Evolutionary conservation across 768 basidiomycete genomes (phyloP), one percentile per base, ranked within the genome.

Genomic region (Hortiboletus flavorubellus): DNA sequence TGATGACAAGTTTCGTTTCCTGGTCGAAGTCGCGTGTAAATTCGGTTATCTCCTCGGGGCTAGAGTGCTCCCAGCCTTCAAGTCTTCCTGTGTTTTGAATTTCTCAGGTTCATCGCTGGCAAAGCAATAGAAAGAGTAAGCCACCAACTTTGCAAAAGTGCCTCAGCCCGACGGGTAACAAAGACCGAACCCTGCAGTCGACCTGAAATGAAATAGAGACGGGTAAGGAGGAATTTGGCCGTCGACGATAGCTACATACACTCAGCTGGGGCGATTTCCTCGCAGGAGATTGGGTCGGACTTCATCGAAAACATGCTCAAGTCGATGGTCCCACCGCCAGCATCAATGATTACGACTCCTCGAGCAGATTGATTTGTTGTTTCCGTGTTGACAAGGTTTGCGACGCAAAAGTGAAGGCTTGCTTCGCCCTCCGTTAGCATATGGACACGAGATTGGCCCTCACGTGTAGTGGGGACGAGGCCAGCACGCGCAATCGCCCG

Each of bases 361-460:
- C 65, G 49, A n/a, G n/a, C n/a, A n/a, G n/a, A n/a, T n/a, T n/a
- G n/a, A n/a, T n/a, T n/a, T n/a, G n/a, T n/a, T n/a, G 2, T 29
- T 23, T 59, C 38, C 3, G 14, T 31, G 8, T n/a, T 29, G 31
- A 39, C 30, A 14, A 77, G 75, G 44, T 71, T 78, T 35, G 72
- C 62, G 29, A 82, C 70, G 43, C 80, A 82, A 54, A 55, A 65
- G 38, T 63, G 61, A 41, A 65, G 48, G 33, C 61, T 65, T 14
- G 64, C 64, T 60, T 64, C 63, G 18, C 61, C 40, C 10, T 41
- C 40, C 14, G 40, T 41, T 23, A 41, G 40, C 40, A 41, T 10
- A 26, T 49, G 37, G 23, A 68, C 55, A 15, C 62, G 58, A 0
- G 56, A 49, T 15, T 9, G 33, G 7, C 46, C 46, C 21, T 47